Evolutionary conservation across 1,139 yeast genomes (phyloP).

Genomic region (Yamadazyma jaroonii): DNA sequence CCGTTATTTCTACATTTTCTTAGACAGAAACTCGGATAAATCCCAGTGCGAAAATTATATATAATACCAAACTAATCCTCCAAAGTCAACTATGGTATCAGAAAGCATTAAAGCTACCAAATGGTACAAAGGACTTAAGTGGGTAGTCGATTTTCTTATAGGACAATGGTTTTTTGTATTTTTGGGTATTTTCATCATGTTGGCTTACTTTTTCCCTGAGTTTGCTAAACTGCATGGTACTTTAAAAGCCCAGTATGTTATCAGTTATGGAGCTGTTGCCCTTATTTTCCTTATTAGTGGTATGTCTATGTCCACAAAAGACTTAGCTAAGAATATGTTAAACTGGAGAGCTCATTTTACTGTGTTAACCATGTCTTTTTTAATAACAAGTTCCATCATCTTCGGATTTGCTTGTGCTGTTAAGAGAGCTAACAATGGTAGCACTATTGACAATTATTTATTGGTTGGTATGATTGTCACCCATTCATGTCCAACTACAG

Average conservation of each 20-base stretch:
- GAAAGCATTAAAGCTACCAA: constrained; percentile 5
- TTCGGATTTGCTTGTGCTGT: constrained; percentile 75
- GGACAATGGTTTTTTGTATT: constrained; percentile 73
- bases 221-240: constrained; percentile 83
- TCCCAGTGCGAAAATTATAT: too few relatives aligned
- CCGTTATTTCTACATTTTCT: too few relatives aligned
- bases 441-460: constrained; percentile 64
- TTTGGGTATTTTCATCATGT: constrained; percentile 67
- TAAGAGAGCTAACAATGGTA: constrained; percentile 50
- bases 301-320: constrained; percentile 65
- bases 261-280: constrained; percentile 86
- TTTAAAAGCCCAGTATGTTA: constrained; percentile 69
- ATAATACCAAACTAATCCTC: too few relatives aligned
- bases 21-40: too few relatives aligned
- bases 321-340: constrained; percentile 54
- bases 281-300: constrained; percentile 80
- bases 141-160: constrained; percentile 26
- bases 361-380: constrained; percentile 63
- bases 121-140: constrained; percentile 13
- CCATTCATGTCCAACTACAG: constrained; percentile 88
- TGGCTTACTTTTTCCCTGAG: constrained; percentile 76
- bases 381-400: constrained; percentile 71
- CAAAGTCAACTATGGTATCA: not conserved
- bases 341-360: constrained; percentile 84
- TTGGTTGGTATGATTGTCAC: constrained; percentile 78